phyloP scores from a whole-genome alignment of 2,329 filamentous ascomycete species.

The Trichophyton equinum region DNA sequence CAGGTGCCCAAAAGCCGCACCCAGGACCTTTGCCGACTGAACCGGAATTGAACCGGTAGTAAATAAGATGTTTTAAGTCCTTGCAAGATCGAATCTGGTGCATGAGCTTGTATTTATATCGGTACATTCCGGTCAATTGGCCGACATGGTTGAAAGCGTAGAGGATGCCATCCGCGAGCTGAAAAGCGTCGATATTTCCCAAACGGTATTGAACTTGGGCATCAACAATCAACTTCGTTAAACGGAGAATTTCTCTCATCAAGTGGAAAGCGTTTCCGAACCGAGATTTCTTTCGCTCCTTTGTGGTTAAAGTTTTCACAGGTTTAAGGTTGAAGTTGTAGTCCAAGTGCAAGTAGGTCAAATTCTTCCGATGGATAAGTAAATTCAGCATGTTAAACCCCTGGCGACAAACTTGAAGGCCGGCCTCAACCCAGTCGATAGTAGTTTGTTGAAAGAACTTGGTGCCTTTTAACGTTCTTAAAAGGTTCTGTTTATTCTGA shows the following conservation, averaged over 20 bases:
- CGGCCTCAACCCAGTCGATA: slow-evolving; percentile 98
- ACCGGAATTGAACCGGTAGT: slow-evolving; percentile 96
- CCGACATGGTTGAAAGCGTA: slow-evolving; percentile 99
- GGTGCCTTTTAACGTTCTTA: slow-evolving; percentile 81
- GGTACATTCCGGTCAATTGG: slow-evolving; percentile 97
- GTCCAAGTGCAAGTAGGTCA: slow-evolving; percentile 95
- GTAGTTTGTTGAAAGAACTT: slow-evolving; percentile 99
- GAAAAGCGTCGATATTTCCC: slow-evolving; percentile 97
- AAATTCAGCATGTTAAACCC: slow-evolving; percentile 99
- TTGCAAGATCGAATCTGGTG: slow-evolving; percentile 99
- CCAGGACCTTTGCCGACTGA: slow-evolving; percentile 95
- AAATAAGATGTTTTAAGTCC: slow-evolving; percentile 96
- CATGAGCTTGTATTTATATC: slow-evolving; percentile 99
- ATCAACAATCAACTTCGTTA: slow-evolving; percentile 97
- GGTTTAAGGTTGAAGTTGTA: slow-evolving; percentile 99
- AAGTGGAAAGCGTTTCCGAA: slow-evolving; percentile 98
- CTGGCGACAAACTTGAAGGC: slow-evolving; percentile 92
- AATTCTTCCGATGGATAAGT: slow-evolving; percentile 92
- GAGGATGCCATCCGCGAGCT: slow-evolving; percentile 94
- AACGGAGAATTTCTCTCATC: slow-evolving; percentile 90
- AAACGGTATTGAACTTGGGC: slow-evolving; percentile 95
- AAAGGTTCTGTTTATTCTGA: slow-evolving; percentile 83
- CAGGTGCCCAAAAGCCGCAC: slow-evolving; percentile 97
- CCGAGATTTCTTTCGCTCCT: slow-evolving; percentile 97
- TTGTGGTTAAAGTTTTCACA: slow-evolving; percentile 95